A percentile compares a stretch with the other conserved stretches of the same genome.
These are phyloP conservation scores for Pythium folliculosum DNA, from an alignment of 352 stramenopile species.

Conservation along the genomic window DNA sequence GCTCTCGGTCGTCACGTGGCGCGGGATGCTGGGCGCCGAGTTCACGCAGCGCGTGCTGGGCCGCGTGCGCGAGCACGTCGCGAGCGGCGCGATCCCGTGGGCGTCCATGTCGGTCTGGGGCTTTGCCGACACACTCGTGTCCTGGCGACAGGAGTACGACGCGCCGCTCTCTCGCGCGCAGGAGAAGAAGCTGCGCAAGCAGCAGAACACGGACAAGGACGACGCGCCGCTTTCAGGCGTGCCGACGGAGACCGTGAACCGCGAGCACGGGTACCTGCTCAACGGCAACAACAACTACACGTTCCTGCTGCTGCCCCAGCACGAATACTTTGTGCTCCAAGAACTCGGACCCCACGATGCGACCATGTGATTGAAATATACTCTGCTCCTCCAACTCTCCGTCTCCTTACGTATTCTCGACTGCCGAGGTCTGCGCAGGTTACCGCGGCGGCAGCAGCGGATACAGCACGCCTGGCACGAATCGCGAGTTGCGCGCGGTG, in stretches of 20 bases:
- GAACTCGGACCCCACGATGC: conserved; percentile 67
- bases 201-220: not conserved
- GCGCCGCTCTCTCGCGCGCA: conserved; percentile 25
- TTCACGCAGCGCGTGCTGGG: conserved; percentile 62
- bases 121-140: conserved; percentile 71
- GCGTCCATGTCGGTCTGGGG: conserved; percentile 79
- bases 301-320: conserved; percentile 62
- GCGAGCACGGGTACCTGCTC: conserved; percentile 75
- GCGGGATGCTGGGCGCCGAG: conserved; percentile 59
- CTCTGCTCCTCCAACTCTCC: not conserved
- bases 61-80: conserved; percentile 49
- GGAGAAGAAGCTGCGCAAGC: conserved; percentile 20
- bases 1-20: conserved; percentile 66
- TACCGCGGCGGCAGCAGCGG: conserved; percentile 50
- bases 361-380: conserved; percentile 31
- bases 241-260: conserved; percentile 11
- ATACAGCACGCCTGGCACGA: conserved; percentile 62
- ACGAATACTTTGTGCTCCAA: conserved; percentile 77
- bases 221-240: not conserved
- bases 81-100: conserved; percentile 56
- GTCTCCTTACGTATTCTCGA: not conserved
- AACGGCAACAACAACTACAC: conserved; percentile 83
- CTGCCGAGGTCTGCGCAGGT: no score
- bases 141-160: conserved; percentile 54
- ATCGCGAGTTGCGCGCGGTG: conserved; percentile 35